Evolutionary conservation across 2,329 filamentous ascomycete genomes (phyloP).

Genomic region (Tothia fuscella): DNA sequence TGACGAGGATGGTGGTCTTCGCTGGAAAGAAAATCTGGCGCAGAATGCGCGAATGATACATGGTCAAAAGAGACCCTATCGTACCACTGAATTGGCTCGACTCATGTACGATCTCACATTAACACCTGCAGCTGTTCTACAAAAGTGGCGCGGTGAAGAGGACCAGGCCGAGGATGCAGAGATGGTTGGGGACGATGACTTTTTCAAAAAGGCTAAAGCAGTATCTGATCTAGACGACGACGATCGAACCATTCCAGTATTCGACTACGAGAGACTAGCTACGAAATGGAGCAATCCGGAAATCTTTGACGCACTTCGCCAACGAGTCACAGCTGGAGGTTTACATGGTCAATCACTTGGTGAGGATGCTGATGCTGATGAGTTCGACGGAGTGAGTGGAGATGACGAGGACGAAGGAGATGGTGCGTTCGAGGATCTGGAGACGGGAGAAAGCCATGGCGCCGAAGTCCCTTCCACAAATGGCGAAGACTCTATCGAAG

Average conservation of each 20-base stretch:
- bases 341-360: conserved; percentile 37
- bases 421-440: conserved; percentile 74
- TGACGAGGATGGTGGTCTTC: conserved; percentile 50
- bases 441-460: conserved; percentile 55
- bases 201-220: conserved; percentile 46
- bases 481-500: conserved; percentile 52
- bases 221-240: conserved; percentile 43
- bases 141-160: conserved; percentile 61
- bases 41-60: conserved; percentile 64
- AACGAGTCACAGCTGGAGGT: conserved; percentile 62
- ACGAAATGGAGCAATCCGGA: conserved; percentile 75
- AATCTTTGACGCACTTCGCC: conserved; percentile 61
- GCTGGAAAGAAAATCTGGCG: conserved; percentile 82
- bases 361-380: conserved; percentile 40
- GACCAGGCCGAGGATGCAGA: conserved; percentile 47
- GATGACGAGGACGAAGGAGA: conserved; percentile 58
- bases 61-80: conserved; percentile 56
- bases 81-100: conserved; percentile 70
- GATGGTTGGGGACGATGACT: conserved; percentile 50
- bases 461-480: conserved; percentile 25
- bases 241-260: conserved; percentile 65
- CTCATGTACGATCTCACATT: conserved; percentile 81
- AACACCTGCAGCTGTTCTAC: conserved; percentile 61
- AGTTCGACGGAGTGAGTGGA: conserved; percentile 45
- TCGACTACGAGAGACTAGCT: conserved; percentile 70